Conservation (phyloP, 2,329 filamentous ascomycete genomes). For the Myriosclerotinia duriaeana region DNA sequence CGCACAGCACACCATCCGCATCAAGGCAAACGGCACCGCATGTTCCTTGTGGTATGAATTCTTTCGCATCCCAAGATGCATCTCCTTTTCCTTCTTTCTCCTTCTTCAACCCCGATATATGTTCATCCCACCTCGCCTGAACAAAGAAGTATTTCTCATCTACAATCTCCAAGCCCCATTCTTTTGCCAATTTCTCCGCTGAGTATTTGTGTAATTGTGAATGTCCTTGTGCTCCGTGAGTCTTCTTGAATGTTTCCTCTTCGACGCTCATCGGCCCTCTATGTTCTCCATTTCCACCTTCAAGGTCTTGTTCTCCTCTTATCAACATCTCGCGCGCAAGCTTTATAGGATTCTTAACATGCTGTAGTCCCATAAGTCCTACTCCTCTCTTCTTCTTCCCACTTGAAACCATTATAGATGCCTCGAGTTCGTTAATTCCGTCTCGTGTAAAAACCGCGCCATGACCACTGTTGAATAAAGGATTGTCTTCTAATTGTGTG, state of each 20-base stretch:
- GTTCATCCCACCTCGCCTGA: slow-evolving; percentile 74
- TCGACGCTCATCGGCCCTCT: slow-evolving; percentile 35
- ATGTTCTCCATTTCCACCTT: slow-evolving; percentile 44
- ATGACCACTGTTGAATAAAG: slow-evolving; percentile 79
- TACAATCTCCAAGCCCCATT: slow-evolving; percentile 71
- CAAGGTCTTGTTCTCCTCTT: slow-evolving; percentile 61
- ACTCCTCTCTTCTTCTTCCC: slow-evolving; percentile 74
- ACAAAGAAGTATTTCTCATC: slow-evolving; percentile 74
- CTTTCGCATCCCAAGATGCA: slow-evolving; percentile 57
- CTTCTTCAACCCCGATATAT: slow-evolving; percentile 56
- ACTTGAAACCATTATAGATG: slow-evolving; percentile 78
- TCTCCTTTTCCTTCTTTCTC: slow-evolving; percentile 47
- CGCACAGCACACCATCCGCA: slow-evolving; percentile 68
- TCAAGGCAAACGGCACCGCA: slow-evolving; percentile 82
- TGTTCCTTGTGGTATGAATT: slow-evolving; percentile 79
- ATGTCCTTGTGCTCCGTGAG: slow-evolving; percentile 59
- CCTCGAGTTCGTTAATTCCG: slow-evolving; percentile 82
- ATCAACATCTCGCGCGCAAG: slow-evolving; percentile 71
- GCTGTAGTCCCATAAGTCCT: slow-evolving; percentile 69
- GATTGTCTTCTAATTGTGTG: slow-evolving; percentile 71
- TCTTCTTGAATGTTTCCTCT: background rate
- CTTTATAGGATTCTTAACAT: slow-evolving; percentile 76
- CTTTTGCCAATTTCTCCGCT: slow-evolving; percentile 65
- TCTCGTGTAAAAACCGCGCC: slow-evolving; percentile 85
- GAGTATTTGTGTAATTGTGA: slow-evolving; percentile 65